Evolutionary conservation across 495 filamentous ascomycete genomes (phyloP), one percentile per base, ranked within the genome.

Genomic region (Penicillium diatomitis): DNA sequence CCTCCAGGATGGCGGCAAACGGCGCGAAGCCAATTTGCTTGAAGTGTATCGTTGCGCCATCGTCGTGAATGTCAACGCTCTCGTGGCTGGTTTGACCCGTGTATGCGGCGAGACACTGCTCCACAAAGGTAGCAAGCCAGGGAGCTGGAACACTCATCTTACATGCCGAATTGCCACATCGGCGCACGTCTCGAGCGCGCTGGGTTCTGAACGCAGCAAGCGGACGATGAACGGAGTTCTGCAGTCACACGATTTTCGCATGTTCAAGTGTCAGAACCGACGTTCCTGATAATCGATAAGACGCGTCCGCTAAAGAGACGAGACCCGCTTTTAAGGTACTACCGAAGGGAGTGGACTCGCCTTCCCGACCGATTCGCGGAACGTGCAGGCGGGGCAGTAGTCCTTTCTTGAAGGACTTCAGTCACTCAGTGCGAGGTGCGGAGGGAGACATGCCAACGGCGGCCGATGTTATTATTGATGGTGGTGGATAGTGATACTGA

Each of bases 41-140:
- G 47, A 76, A 68, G 8, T 57, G 64, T 36, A 76, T 47, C 28
- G 61, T 67, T 45, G 66, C 62, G 5, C 68, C 71, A 58, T 72
- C 57, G 38, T 76, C 68, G 39, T 70, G 58, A 36, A 63, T 52
- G 6, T 63, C 44, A 32, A 64, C 39, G 8, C 27, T 44, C 40
- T 50, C 30, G 29, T 38, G n/a, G 32, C 54, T 42, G 12, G 20
- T 28, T 36, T 50, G 38, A 8, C 46, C 52, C 28, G 52, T 44
- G 32, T 64, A 69, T 32, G 36, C 54, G 6, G 47, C 50, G 31
- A 71, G 54, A 38, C 52, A 62, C 41, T 48, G 44, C 52, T 67
- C 59, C 46, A 66, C 55, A 30, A 65, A 49, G 28, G 53, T 31
- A 11, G 51, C 52, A n/a, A 71, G 63, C 69, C 67, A 73, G n/a